Evolutionary conservation across 1,139 yeast species (phyloP).

Genomic region (Saccharomycopsis hybrid): DNA sequence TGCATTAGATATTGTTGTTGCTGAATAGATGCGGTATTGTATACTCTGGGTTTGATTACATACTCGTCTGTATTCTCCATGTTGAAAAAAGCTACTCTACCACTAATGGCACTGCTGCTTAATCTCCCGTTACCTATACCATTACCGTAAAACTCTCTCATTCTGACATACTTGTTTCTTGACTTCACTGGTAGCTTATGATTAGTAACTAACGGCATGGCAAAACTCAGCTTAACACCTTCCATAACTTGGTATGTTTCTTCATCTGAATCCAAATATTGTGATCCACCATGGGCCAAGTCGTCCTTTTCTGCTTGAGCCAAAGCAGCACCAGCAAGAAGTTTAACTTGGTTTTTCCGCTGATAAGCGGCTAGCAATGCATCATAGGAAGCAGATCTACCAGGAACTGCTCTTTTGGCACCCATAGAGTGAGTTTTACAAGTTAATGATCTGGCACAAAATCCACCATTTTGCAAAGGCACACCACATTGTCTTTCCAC

Average conservation of each 20-base stretch:
- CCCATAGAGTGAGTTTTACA: conserved; percentile 99
- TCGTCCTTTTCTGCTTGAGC: conserved; percentile 45
- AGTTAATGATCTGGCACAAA: conserved; percentile 90
- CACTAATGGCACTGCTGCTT: conserved; percentile 21
- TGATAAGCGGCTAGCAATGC: conserved; percentile 83
- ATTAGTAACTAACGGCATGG: conserved; percentile 16
- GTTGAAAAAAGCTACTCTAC: conserved; percentile 20
- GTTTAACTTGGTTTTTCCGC: conserved; percentile 83
- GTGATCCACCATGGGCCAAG: conserved; percentile 34
- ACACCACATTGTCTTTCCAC: conserved; percentile 97
- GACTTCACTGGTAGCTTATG: conserved; percentile 17
- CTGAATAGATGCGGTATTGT: conserved; percentile 3
- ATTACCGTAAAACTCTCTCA: conserved; percentile 20
- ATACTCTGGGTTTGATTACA: conserved; percentile 18
- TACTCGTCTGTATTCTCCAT: conserved; percentile 20
- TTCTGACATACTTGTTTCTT: conserved; percentile 16
- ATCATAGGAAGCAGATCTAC: conserved; percentile 90
- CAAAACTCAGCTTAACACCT: conserved; percentile 69
- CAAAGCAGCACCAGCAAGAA: conserved; percentile 75
- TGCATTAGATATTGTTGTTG: conserved; percentile 28
- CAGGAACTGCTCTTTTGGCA: conserved; percentile 90
- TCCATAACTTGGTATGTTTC: conserved; percentile 90
- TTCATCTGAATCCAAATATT: conserved; percentile 35
- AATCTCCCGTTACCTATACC: conserved; percentile 19
- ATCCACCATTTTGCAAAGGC: conserved; percentile 83